Evolutionary conservation across 805 yeast species (phyloP).

Genomic region (Phaffomyces antillensis): DNA sequence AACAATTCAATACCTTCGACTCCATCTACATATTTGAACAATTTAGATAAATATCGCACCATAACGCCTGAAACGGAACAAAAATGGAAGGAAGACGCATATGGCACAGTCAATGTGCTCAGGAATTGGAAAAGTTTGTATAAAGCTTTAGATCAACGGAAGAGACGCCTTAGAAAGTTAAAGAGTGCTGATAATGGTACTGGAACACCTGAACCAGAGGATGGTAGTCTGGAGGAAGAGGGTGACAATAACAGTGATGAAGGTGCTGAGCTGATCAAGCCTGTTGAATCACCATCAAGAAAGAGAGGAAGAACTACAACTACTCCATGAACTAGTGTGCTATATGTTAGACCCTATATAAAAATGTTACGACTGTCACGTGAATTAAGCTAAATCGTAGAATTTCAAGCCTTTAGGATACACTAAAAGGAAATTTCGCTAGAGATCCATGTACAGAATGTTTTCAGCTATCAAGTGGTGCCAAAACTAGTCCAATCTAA

Average conservation of each 20-base stretch:
- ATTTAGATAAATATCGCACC: constrained; percentile 6
- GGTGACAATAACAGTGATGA: constrained; percentile 3
- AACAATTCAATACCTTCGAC: background rate
- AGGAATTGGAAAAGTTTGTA: constrained; percentile 21
- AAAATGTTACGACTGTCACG: background rate
- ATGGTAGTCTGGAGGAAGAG: constrained; percentile 1
- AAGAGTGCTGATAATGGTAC: background rate
- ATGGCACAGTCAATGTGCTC: constrained; percentile 9
- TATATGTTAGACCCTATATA: no score
- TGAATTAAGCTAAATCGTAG: background rate
- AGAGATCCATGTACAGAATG: no score
- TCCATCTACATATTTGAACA: background rate
- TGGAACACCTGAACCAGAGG: constrained; percentile 1
- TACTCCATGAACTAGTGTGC: no score
- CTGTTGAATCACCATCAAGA: background rate
- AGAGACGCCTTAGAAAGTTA: constrained; percentile 16
- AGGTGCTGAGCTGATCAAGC: background rate
- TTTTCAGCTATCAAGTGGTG: no score
- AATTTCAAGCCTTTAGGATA: background rate
- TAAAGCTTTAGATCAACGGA: constrained; percentile 22
- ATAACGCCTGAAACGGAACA: constrained; percentile 9
- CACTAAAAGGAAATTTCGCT: no score
- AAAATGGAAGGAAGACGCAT: constrained; percentile 14
- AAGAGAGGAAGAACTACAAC: background rate
- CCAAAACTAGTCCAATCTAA: background rate